Evolutionary conservation across 345 rosid genomes (phyloP).

Genomic region (Bruguiera sexangula): DNA sequence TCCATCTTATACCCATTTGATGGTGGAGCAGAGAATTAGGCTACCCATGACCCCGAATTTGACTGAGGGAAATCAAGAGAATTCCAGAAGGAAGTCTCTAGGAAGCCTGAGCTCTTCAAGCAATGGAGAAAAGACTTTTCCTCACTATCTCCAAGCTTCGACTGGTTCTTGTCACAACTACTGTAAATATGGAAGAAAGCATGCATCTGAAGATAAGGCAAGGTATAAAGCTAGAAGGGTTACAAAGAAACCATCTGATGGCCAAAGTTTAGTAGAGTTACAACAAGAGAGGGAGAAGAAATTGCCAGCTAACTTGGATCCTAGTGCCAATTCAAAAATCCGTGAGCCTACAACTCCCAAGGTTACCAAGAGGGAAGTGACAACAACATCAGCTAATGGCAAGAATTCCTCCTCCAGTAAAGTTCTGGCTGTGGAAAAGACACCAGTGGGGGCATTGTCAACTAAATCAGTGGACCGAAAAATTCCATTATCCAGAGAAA

Average conservation of each 20-base stretch:
- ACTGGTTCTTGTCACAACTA: conserved; percentile 79
- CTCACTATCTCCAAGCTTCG: conserved; percentile 65
- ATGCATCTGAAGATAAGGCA: conserved; percentile 45
- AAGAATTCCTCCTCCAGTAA: not conserved
- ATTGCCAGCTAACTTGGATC: conserved; percentile 22
- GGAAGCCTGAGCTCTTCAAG: conserved; percentile 35
- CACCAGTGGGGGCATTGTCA: not conserved
- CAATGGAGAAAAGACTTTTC: conserved; percentile 42
- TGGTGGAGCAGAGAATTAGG: conserved; percentile 43
- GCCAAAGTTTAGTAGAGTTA: conserved; percentile 26
- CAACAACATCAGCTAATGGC: conserved; percentile 15
- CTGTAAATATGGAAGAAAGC: conserved; percentile 67
- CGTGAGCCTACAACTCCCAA: conserved; percentile 19
- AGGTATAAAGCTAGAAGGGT: conserved; percentile 40
- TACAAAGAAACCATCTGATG: conserved; percentile 31
- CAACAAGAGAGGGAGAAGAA: conserved; percentile 35
- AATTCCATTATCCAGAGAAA: conserved; percentile 13
- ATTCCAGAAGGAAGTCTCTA: conserved; percentile 40
- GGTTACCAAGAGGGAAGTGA: conserved; percentile 21
- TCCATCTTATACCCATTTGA: conserved; percentile 16
- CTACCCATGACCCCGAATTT: conserved; percentile 32
- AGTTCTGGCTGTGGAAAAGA: conserved; percentile 1
- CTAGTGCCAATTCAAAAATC: conserved; percentile 19
- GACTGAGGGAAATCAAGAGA: conserved; percentile 26
- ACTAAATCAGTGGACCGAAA: conserved; percentile 16